Evolutionary conservation across 2,329 filamentous ascomycete species (phyloP), one percentile per base, ranked within the genome.

Genomic region (Blastomyces parvus): DNA sequence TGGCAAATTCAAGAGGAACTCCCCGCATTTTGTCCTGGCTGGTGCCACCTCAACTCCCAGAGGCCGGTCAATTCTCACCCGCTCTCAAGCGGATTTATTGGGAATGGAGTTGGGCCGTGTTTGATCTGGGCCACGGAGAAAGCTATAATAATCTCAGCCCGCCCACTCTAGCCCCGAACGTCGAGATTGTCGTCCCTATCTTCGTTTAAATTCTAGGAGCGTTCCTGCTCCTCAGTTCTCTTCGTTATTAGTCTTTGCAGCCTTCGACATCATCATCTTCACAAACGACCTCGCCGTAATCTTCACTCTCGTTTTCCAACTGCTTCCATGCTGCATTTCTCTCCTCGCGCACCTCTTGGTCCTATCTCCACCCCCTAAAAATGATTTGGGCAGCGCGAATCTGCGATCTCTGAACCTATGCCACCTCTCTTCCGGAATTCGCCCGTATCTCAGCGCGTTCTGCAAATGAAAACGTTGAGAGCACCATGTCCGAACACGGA

Each of bases 401-500:
- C 30, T 30, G 8, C 59, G 2, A 33, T 52, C 33, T 52, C 25
- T 50, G 7, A 50, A 44, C 22, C 27, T 50, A 60, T 52, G 44
- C 22, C 7, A 1, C 27, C 19, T 2, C 38, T 60, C n/a, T 60
- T 5, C 33, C 33, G 1, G 33, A 52, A 8, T 9, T 48, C 17
- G n/a, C 36, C 13, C 22, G 30, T 52, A 7, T 8, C 38, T 36
- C 27, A 38, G 11, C 22, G 55, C 5, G 27, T 27, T n/a, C 2
- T 50, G 59, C 59, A 22, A 22, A 27, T n/a, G 30, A 8, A 27
- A 30, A 38, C 14, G 73, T 70, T 14, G 69, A 76, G 68, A 77
- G 75, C 62, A 71, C 77, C 64, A 75, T 74, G 56, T 76, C 76
- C 44, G 71, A 71, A 46, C 73, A 76, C 62, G 68, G 69, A 22